A percentile compares a stretch with the other conserved stretches of the same genome.
Conservation (phyloP, 139 green algal species). For the Picochlorum sp. region DNA sequence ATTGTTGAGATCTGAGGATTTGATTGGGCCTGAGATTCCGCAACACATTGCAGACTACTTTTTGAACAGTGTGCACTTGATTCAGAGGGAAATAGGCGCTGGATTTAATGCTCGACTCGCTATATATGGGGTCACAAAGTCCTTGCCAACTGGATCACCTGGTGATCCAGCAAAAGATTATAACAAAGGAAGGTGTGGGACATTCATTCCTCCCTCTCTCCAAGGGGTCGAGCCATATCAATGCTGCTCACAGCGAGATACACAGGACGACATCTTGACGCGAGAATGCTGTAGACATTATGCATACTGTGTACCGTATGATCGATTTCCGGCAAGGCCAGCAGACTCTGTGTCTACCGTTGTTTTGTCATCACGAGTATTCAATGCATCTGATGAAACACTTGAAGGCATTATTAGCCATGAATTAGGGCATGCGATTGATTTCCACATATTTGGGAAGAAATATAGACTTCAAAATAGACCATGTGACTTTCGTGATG, state of each 20-base stretch:
- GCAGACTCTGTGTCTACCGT: slow-evolving; percentile 16
- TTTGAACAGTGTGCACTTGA: not conserved
- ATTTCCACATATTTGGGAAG: slow-evolving; percentile 20
- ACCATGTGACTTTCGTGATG: not conserved
- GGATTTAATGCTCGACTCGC: slow-evolving; percentile 8
- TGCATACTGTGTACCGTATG: slow-evolving; percentile 18
- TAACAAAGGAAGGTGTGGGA: too few relatives aligned
- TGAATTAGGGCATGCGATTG: slow-evolving; percentile 17
- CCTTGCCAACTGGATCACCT: too few relatives aligned
- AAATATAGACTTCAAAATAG: not conserved
- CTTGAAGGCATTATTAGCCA: slow-evolving; percentile 14
- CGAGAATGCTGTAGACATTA: slow-evolving; percentile 28
- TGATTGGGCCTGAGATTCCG: slow-evolving; percentile 1
- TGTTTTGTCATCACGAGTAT: slow-evolving; percentile 13
- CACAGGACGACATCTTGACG: not conserved
- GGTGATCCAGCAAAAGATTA: too few relatives aligned
- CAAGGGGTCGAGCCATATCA: not conserved
- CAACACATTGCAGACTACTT: slow-evolving; percentile 5
- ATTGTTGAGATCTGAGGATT: not conserved
- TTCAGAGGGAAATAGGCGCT: slow-evolving; percentile 1
- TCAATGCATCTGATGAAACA: slow-evolving; percentile 1
- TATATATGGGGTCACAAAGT: slow-evolving; percentile 1
- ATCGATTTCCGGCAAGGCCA: slow-evolving; percentile 6
- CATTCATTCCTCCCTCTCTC: too few relatives aligned
- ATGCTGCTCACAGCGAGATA: not conserved